These are phyloP conservation scores for Candida dendrica DNA, from an alignment of 805 yeast species.

Conservation along the genomic window DNA sequence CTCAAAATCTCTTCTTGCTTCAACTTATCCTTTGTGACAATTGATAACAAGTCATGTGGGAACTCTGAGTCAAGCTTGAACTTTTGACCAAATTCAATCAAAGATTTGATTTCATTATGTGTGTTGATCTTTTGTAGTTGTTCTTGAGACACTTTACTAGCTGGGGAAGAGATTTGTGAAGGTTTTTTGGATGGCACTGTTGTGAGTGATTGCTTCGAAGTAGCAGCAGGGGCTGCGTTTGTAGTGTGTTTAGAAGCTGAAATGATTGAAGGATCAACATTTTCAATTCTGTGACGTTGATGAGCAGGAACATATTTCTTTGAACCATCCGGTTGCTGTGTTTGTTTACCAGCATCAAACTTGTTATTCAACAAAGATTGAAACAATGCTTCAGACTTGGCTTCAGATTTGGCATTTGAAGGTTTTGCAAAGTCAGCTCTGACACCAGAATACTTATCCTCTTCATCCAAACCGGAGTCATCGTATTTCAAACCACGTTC, in stretches of 20 bases:
- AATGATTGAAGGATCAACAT: slow-evolving; percentile 60
- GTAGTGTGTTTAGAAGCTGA: slow-evolving; percentile 33
- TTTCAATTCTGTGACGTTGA: slow-evolving; percentile 38
- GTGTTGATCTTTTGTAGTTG: slow-evolving; percentile 33
- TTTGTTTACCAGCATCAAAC: slow-evolving; percentile 34
- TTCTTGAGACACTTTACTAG: slow-evolving; percentile 4
- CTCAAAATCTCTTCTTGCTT: slow-evolving; percentile 55
- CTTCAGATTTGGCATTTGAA: slow-evolving; percentile 10
- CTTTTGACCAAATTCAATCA: slow-evolving; percentile 73
- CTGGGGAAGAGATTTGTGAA: slow-evolving; percentile 1
- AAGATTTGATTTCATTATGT: slow-evolving; percentile 59
- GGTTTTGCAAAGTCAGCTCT: slow-evolving; percentile 38
- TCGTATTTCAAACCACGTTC: slow-evolving; percentile 78
- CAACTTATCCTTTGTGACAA: slow-evolving; percentile 57
- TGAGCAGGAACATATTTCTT: slow-evolving; percentile 51
- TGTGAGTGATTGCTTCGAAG: background rate
- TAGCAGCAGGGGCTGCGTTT: slow-evolving; percentile 19
- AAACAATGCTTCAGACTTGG: slow-evolving; percentile 18
- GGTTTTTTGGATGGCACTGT: slow-evolving; percentile 17
- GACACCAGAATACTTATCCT: slow-evolving; percentile 93
- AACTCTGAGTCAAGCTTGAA: slow-evolving; percentile 62
- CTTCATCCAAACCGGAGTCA: slow-evolving; percentile 89
- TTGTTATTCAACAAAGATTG: slow-evolving; percentile 25
- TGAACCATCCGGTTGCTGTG: slow-evolving; percentile 14
- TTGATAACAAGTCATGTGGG: slow-evolving; percentile 52